Conservation (phyloP, 148 eudicot species). For the Rhododendron ferrugineum region DNA sequence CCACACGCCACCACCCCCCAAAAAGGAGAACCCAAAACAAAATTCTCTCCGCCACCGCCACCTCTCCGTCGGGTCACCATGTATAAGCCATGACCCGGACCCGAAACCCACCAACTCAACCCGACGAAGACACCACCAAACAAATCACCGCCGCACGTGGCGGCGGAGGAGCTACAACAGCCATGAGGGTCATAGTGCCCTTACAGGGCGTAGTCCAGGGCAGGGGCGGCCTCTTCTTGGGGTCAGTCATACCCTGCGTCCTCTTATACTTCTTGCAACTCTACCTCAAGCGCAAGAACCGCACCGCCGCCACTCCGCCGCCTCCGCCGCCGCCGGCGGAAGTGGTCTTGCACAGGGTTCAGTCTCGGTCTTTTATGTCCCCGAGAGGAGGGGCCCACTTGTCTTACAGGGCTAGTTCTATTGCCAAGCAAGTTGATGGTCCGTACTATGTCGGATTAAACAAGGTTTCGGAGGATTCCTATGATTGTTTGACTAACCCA, state of each 20-base stretch:
- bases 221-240: slow-evolving; percentile 71
- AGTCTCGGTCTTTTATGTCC: slow-evolving; percentile 47
- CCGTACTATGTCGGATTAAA: slow-evolving; percentile 45
- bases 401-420: slow-evolving; percentile 39
- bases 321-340: slow-evolving; percentile 23
- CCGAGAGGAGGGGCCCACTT: slow-evolving; percentile 65
- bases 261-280: slow-evolving; percentile 81
- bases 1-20: not conserved
- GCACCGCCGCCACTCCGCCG: slow-evolving; percentile 11
- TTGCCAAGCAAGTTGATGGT: slow-evolving; percentile 40
- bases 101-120: slow-evolving; percentile 2
- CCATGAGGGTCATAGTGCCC: slow-evolving; percentile 87
- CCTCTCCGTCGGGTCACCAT: not conserved
- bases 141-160: slow-evolving; percentile 12
- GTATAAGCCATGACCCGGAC: slow-evolving; percentile 27
- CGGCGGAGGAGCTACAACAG: slow-evolving; percentile 34
- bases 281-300: slow-evolving; percentile 48
- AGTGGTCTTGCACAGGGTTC: slow-evolving; percentile 48
- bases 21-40: not conserved
- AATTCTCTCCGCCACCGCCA: not conserved
- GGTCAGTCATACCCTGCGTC: slow-evolving; percentile 85
- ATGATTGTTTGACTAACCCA: slow-evolving; percentile 38
- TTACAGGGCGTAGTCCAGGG: slow-evolving; percentile 91
- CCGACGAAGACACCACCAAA: slow-evolving; percentile 13
- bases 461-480: slow-evolving; percentile 48